Conservation (phyloP, 2,329 filamentous ascomycete species). For the Diaporthe nobilis region DNA sequence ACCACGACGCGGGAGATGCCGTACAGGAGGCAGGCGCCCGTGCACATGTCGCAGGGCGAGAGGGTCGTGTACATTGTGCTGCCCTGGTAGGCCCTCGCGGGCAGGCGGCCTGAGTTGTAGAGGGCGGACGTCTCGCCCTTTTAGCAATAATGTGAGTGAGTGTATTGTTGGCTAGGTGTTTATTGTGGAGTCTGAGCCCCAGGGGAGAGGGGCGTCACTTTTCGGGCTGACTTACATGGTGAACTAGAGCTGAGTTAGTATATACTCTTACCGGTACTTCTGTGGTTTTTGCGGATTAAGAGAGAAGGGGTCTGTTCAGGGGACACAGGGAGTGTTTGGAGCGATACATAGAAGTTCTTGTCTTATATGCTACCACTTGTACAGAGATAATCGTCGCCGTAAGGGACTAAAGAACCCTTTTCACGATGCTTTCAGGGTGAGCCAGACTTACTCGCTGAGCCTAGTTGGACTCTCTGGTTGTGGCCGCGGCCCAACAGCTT, state of each 20-base stretch:
- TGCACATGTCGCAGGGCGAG: constrained; percentile 87
- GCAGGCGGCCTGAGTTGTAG: constrained; percentile 79
- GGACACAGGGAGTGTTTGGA: neutral
- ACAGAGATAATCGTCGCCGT: neutral
- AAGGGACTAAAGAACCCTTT: no score
- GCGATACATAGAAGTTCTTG: no score
- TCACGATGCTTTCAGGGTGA: no score
- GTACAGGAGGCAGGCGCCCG: constrained; percentile 83
- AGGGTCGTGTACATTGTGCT: constrained; percentile 89
- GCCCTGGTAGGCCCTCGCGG: constrained; percentile 76
- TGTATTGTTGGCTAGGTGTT: neutral
- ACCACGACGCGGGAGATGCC: constrained; percentile 81
- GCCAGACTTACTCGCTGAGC: constrained; percentile 45
- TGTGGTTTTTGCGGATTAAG: neutral
- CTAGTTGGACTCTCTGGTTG: constrained; percentile 81
- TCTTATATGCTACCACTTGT: neutral
- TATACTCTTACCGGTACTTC: neutral
- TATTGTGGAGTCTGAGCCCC: no score
- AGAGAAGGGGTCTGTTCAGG: neutral
- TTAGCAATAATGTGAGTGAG: neutral
- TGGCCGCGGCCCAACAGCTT: constrained; percentile 79
- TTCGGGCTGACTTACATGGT: neutral
- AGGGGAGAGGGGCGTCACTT: no score
- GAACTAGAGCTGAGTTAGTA: neutral
- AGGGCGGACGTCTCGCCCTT: constrained; percentile 84